phyloP scores from a whole-genome alignment of 352 stramenopile genomes.

The Globisporangium rhizosaccharum region DNA sequence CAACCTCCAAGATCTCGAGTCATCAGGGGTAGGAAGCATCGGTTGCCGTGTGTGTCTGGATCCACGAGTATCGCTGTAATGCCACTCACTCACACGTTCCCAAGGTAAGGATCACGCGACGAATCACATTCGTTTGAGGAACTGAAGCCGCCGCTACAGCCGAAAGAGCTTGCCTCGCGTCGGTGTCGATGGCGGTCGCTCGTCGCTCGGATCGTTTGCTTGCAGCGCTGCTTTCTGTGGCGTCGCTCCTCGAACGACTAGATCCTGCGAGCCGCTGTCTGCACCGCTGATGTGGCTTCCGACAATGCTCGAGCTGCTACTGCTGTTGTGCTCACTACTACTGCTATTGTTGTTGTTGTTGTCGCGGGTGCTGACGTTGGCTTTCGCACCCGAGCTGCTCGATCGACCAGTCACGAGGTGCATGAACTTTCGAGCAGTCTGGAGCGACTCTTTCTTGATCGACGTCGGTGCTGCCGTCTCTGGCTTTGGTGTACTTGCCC shows the following conservation, averaged over 20 bases:
- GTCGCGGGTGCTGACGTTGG: background rate
- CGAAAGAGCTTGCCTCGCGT: conserved; percentile 8
- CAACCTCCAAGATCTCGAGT: too few relatives aligned
- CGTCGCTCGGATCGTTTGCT: conserved; percentile 3
- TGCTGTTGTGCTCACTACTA: conserved; percentile 17
- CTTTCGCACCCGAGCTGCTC: conserved; percentile 7
- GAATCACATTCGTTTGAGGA: too few relatives aligned
- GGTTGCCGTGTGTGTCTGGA: too few relatives aligned
- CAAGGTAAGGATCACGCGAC: too few relatives aligned
- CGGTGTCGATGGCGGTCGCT: conserved; percentile 1
- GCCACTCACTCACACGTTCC: too few relatives aligned
- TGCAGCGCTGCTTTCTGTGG: background rate
- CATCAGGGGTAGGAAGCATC: too few relatives aligned
- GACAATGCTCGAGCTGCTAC: conserved; percentile 13
- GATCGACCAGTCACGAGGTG: conserved; percentile 24
- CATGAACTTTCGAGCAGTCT: conserved; percentile 15
- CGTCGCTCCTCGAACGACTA: too few relatives aligned
- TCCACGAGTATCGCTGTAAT: too few relatives aligned
- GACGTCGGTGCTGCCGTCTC: conserved; percentile 2
- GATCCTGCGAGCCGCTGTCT: background rate
- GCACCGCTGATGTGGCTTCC: background rate
- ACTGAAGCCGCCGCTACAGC: background rate
- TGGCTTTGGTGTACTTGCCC: background rate
- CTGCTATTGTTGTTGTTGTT: conserved; percentile 9
- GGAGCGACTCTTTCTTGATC: conserved; percentile 13